These are phyloP conservation scores for Albophoma yamanashiensis DNA, from an alignment of 2,329 filamentous ascomycete species.

Conservation along the genomic window DNA sequence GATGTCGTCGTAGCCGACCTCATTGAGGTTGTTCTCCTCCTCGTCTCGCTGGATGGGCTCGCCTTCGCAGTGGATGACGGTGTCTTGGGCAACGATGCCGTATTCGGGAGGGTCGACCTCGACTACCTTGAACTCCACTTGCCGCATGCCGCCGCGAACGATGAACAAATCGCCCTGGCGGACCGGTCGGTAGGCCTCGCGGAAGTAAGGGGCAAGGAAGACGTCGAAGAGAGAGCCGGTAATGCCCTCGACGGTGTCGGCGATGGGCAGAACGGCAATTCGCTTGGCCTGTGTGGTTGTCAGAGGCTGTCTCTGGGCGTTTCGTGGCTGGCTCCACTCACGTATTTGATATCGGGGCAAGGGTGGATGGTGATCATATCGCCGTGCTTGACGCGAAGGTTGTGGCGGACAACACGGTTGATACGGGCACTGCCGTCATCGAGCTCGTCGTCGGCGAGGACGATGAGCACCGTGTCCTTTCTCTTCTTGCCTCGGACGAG, in stretches of 20 bases:
- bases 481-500: constrained; percentile 99
- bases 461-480: constrained; percentile 97
- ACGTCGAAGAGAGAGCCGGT: constrained; percentile 98
- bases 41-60: constrained; percentile 83
- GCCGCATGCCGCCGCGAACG: constrained; percentile 93
- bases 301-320: constrained; percentile 1
- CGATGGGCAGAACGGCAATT: constrained; percentile 94
- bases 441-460: constrained; percentile 92
- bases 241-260: constrained; percentile 94
- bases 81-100: constrained; percentile 97
- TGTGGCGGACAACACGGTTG: constrained; percentile 97
- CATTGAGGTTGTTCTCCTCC: constrained; percentile 97
- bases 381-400: constrained; percentile 95
- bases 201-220: constrained; percentile 98
- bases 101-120: constrained; percentile 98
- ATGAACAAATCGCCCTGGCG: constrained; percentile 97
- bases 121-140: constrained; percentile 99
- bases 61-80: constrained; percentile 96
- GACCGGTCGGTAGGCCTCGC: constrained; percentile 94
- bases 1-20: constrained; percentile 98
- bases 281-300: constrained; percentile 68
- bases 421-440: constrained; percentile 95
- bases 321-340: constrained; percentile 37
- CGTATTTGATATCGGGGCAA: constrained; percentile 99
- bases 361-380: constrained; percentile 96